Evolutionary conservation across 2,329 filamentous ascomycete genomes (phyloP).

Genomic region (Neofusicoccum ribis): DNA sequence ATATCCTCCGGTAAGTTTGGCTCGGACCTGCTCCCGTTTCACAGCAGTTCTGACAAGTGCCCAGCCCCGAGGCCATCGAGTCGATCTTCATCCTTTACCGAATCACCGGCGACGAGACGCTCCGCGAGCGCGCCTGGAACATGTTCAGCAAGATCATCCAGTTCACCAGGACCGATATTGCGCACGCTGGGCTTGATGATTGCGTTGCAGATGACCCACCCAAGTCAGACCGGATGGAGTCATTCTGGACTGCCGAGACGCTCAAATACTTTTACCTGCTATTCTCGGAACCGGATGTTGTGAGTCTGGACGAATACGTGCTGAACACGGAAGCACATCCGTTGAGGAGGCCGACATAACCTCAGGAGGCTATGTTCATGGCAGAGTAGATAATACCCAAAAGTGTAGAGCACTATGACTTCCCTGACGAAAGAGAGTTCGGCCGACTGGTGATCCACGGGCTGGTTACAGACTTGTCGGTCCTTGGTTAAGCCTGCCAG

Average conservation of each 20-base stretch:
- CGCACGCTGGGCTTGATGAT: constrained; percentile 47
- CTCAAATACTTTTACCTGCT: constrained; percentile 52
- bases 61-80: constrained; percentile 58
- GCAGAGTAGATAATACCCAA: no score
- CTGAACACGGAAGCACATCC: constrained; percentile 35
- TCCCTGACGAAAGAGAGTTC: no score
- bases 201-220: constrained; percentile 38
- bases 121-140: constrained; percentile 49
- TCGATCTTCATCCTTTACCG: constrained; percentile 62
- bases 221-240: constrained; percentile 48
- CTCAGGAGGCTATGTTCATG: no score
- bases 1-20: background rate
- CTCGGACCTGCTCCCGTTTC: background rate
- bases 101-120: constrained; percentile 55
- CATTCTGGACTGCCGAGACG: constrained; percentile 52
- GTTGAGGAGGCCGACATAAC: background rate
- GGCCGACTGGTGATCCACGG: no score
- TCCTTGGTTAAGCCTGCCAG: no score
- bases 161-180: constrained; percentile 45
- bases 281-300: constrained; percentile 44
- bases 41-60: background rate
- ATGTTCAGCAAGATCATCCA: constrained; percentile 50
- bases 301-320: constrained; percentile 49
- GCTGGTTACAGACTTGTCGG: no score
- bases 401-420: no score